phyloP scores from a whole-genome alignment of 805 yeast species.

The Suhomyces sp. region DNA sequence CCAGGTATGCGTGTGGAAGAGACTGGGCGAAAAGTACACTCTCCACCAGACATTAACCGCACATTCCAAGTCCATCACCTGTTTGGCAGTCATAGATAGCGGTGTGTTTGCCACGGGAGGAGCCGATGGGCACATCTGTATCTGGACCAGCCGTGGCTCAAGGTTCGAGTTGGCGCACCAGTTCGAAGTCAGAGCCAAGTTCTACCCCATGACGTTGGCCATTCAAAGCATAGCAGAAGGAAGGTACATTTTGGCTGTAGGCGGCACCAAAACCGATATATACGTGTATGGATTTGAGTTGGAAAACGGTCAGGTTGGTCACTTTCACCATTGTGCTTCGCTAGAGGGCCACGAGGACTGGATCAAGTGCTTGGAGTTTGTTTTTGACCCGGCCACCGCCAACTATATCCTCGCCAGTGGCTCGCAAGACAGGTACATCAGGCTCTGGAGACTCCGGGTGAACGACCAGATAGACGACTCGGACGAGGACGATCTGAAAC shows the following conservation, averaged over 20 bases:
- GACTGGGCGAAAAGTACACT: conserved; percentile 23
- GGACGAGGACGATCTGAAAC: conserved; percentile 51
- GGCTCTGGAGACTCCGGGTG: conserved; percentile 76
- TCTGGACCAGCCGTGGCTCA: conserved; percentile 42
- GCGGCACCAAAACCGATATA: conserved; percentile 62
- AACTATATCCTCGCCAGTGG: conserved; percentile 79
- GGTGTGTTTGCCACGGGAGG: conserved; percentile 56
- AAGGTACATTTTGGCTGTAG: conserved; percentile 57
- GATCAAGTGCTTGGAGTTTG: conserved; percentile 74
- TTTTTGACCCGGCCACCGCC: conserved; percentile 42
- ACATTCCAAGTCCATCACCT: conserved; percentile 52
- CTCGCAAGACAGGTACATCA: conserved; percentile 87
- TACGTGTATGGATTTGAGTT: conserved; percentile 49
- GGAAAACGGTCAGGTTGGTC: conserved; percentile 6
- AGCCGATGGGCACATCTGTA: conserved; percentile 54
- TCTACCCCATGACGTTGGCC: conserved; percentile 43
- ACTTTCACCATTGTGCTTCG: conserved; percentile 43
- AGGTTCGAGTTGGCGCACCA: conserved; percentile 23
- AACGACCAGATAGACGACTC: conserved; percentile 55
- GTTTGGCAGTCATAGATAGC: conserved; percentile 43
- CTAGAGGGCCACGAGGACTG: conserved; percentile 95
- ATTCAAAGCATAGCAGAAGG: conserved; percentile 28
- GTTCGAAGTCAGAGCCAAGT: conserved; percentile 42
- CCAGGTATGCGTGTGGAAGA: conserved; percentile 58
- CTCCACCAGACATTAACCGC: conserved; percentile 31